Base-by-base conservation (phyloP, 176 grass and related monocot species). In the Cenchrus purpureus region DNA sequence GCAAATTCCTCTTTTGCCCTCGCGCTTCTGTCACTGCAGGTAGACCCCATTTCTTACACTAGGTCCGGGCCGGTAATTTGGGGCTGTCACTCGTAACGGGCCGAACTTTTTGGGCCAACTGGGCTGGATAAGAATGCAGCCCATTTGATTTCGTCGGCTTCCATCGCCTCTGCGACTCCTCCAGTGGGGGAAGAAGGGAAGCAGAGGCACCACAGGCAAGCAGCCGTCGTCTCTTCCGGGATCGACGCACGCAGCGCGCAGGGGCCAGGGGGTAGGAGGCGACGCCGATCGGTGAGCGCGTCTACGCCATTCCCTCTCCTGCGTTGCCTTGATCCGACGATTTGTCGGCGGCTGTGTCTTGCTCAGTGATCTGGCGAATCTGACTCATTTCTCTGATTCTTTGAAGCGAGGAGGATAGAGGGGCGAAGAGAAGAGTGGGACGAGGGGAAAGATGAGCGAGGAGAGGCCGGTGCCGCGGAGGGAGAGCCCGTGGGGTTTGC, bases 401-500 rank as follows among this genome's bases (percentile, higher is more conserved):
- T 79, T 74, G 40, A 31, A 80, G 7, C 52, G 69, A 63, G 8
- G 52, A 28, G 43, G 54, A 32, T 12, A 16, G 45, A 6, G 20
- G 56, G 48, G 29, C 9, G 64, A 57, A 65, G 56, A 63, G 67
- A 4, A 60, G 74, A 46, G 51, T 4, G 65, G 62, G 64, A 10
- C 58, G 32, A 20, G 53, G 31, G 57, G 79, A 62, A 68, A 70
- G 74, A 98, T 95, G 91, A 95, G 93, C 68, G 86, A 83, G 63
- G 45, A 52, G 68, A 87, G 93, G 70, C 86, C 93, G 10, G 93
- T 92, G 66, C 91, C 93, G 65, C 90, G 91, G 84, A 71, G 90
- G 76, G 89, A 94, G 74, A 94, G 97, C 71, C 97, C 93, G 1
- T 98, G 97, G 93, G 91, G 97, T 4, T 88, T 92, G 71, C 97